These are phyloP conservation scores for Scytalidium sp. DNA, from an alignment of 2,329 filamentous ascomycete genomes.

Conservation along the genomic window DNA sequence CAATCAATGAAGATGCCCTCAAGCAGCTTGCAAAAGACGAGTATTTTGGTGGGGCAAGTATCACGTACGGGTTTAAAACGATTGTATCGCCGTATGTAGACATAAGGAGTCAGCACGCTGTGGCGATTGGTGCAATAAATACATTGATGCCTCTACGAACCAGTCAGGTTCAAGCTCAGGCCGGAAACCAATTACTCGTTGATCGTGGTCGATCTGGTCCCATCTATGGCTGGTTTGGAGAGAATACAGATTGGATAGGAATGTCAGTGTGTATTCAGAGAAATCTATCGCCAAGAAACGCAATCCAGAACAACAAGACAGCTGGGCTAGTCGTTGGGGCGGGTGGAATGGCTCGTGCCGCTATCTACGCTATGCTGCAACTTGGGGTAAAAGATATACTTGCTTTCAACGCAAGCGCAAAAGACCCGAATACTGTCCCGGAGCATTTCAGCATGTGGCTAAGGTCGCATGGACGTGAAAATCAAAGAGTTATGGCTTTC, in stretches of 20 bases:
- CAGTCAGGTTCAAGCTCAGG: no score
- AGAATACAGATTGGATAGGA: conserved; percentile 79
- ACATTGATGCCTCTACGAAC: conserved; percentile 70
- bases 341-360: conserved; percentile 71
- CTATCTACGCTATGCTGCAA: conserved; percentile 72
- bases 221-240: conserved; percentile 66
- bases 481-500: conserved; percentile 44
- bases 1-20: conserved; percentile 55
- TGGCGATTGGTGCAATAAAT: conserved; percentile 71
- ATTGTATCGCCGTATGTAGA: conserved; percentile 62
- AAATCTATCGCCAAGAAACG: conserved; percentile 67
- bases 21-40: conserved; percentile 60
- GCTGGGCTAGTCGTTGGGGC: conserved; percentile 60
- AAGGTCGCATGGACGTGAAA: conserved; percentile 34
- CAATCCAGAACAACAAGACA: conserved; percentile 42
- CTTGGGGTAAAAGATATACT: conserved; percentile 71
- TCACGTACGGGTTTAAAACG: conserved; percentile 70
- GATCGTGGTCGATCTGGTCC: conserved; percentile 52
- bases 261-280: conserved; percentile 68
- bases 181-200: no score
- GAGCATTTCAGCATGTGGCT: conserved; percentile 65
- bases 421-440: conserved; percentile 63
- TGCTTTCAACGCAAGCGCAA: conserved; percentile 65
- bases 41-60: conserved; percentile 66
- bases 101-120: conserved; percentile 65